A percentile compares a stretch with the other conserved stretches of the same genome.
Conservation (phyloP, 1,139 yeast species). For the Cylindricascospora bacillispora region DNA sequence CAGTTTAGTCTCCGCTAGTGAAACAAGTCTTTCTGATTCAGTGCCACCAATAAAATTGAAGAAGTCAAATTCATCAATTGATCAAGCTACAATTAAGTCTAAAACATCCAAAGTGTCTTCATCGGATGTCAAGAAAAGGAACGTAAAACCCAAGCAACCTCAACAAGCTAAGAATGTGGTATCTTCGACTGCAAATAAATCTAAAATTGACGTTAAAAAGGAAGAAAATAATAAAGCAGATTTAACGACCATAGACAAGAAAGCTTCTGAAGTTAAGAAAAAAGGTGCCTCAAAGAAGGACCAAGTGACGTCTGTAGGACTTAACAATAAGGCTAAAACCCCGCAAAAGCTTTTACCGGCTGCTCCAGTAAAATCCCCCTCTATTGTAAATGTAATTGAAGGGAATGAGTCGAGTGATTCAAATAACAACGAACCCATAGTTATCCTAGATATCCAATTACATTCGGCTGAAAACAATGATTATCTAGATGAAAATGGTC, state of each 20-base stretch:
- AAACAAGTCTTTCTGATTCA: too few relatives aligned
- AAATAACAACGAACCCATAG: slow-evolving; percentile 33
- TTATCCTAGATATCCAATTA: slow-evolving; percentile 44
- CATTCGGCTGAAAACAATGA: slow-evolving; percentile 27
- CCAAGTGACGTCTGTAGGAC: not conserved
- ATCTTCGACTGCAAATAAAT: not conserved
- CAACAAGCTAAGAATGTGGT: slow-evolving; percentile 2
- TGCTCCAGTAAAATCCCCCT: slow-evolving; percentile 23
- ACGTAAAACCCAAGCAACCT: slow-evolving; percentile 4
- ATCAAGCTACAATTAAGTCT: slow-evolving; percentile 1
- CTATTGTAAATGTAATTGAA: slow-evolving; percentile 15
- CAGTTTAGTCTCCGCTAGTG: too few relatives aligned
- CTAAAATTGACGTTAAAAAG: slow-evolving; percentile 1
- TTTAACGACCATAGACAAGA: too few relatives aligned
- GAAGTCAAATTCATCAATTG: too few relatives aligned
- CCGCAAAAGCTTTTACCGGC: slow-evolving; percentile 16
- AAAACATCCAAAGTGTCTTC: slow-evolving; percentile 2
- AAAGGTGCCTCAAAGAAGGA: not conserved
- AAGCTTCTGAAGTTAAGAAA: too few relatives aligned
- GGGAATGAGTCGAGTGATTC: slow-evolving; percentile 25
- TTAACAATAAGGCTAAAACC: slow-evolving; percentile 6
- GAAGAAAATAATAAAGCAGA: too few relatives aligned
- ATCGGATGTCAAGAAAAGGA: slow-evolving; percentile 2
- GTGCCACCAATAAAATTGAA: too few relatives aligned
- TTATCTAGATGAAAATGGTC: slow-evolving; percentile 52